Evolutionary conservation across 305 asterid genomes (phyloP).

Genomic region (Rubia balearica): DNA sequence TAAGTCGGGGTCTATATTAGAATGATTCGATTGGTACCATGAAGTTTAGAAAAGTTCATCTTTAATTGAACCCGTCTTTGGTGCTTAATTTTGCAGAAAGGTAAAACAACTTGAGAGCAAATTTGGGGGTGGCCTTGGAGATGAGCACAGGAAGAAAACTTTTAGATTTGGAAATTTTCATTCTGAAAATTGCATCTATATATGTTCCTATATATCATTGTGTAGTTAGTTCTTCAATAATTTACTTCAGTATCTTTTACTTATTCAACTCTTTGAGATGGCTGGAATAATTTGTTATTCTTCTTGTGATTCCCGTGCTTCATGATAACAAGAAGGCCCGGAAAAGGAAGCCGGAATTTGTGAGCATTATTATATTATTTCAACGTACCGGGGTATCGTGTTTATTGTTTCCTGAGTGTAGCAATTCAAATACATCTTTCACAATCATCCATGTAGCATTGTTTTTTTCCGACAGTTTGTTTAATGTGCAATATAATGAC

Average conservation of each 20-base stretch:
- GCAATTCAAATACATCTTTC: no score
- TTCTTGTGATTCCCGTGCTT: slow-evolving; percentile 7
- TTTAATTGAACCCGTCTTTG: not conserved
- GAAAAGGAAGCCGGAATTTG: slow-evolving; percentile 13
- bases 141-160: slow-evolving; percentile 15
- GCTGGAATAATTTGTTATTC: slow-evolving; percentile 34
- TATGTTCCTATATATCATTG: slow-evolving; percentile 6
- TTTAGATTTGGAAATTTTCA: slow-evolving; percentile 26
- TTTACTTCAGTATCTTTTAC: slow-evolving; percentile 19
- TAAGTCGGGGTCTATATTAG: slow-evolving; percentile 23
- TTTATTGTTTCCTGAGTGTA: no score
- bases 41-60: not conserved
- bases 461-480: no score
- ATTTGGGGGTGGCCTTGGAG: slow-evolving; percentile 20
- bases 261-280: slow-evolving; percentile 27
- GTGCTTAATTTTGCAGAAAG: slow-evolving; percentile 40
- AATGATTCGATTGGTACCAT: not conserved
- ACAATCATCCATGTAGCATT: no score
- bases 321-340: slow-evolving; percentile 20
- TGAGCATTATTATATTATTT: slow-evolving; percentile 5
- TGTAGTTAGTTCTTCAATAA: slow-evolving; percentile 34
- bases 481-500: no score
- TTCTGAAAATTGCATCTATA: slow-evolving; percentile 7
- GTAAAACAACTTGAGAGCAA: slow-evolving; percentile 49
- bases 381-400: no score